Evolutionary conservation across 2,329 filamentous ascomycete species (phyloP).

Genomic region (Aspergillus chevalieri): DNA sequence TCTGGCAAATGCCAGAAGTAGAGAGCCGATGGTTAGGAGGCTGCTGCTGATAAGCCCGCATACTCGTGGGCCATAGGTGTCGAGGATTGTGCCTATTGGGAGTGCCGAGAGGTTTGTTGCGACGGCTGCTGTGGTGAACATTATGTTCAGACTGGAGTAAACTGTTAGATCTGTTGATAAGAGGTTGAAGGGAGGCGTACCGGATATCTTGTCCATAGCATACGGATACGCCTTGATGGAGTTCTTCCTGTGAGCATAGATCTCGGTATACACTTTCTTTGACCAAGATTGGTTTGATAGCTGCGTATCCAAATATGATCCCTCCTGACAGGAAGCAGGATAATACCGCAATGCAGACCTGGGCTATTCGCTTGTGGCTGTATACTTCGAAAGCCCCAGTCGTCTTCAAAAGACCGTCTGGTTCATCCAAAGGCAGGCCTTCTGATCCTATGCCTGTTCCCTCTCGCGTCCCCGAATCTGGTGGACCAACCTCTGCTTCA

Average conservation of each 20-base stretch:
- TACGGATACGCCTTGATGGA: constrained; percentile 27
- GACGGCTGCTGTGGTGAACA: constrained; percentile 87
- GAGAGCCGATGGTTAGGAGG: constrained; percentile 63
- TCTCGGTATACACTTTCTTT: constrained; percentile 65
- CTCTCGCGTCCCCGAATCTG: constrained; percentile 12
- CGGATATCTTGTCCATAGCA: constrained; percentile 55
- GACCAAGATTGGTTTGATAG: constrained; percentile 74
- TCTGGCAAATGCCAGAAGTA: constrained; percentile 62
- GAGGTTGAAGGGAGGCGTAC: constrained; percentile 20
- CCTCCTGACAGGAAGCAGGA: constrained; percentile 75
- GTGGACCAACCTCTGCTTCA: constrained; percentile 17
- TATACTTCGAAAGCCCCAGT: constrained; percentile 50
- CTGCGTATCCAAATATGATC: constrained; percentile 77
- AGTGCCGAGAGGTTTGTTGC: constrained; percentile 81
- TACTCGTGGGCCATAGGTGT: constrained; percentile 71
- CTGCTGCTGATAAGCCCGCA: constrained; percentile 66
- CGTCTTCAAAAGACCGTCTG: constrained; percentile 19
- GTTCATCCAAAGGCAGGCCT: constrained; percentile 10
- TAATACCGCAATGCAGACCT: constrained; percentile 62
- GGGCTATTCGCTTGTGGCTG: constrained; percentile 54
- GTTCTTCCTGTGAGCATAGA: constrained; percentile 52
- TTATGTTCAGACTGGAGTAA: constrained; percentile 63
- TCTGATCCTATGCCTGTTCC: constrained; percentile 7
- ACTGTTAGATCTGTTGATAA: constrained; percentile 7
- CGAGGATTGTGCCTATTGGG: constrained; percentile 77